Conservation (phyloP, 257 asterid species). For the Solanum bulbocastanum region DNA sequence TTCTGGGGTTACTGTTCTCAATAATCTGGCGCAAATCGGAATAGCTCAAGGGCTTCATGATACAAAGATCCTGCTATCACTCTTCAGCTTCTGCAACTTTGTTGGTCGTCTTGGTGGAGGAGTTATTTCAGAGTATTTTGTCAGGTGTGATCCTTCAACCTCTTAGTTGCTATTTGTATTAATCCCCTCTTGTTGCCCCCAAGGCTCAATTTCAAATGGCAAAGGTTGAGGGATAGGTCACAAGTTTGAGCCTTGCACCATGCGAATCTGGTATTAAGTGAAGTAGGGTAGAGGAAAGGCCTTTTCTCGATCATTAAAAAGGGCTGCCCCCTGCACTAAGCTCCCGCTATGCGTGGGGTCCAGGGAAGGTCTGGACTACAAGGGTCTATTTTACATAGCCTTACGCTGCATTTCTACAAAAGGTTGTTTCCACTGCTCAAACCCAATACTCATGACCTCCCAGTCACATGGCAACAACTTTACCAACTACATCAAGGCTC, state of each 20-base stretch:
- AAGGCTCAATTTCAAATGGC: not conserved
- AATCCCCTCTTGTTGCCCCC: not conserved
- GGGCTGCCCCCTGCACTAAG: not conserved
- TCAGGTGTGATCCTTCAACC: conserved; percentile 31
- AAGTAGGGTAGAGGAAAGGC: not conserved
- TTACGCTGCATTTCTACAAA: not conserved
- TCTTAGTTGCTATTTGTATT: not conserved
- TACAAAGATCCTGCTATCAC: conserved; percentile 44
- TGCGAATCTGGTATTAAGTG: not conserved
- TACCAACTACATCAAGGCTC: not conserved
- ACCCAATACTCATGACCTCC: not conserved
- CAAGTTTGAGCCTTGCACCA: not conserved
- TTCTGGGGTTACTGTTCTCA: conserved; percentile 66
- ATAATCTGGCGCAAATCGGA: conserved; percentile 71
- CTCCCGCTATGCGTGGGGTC: not conserved
- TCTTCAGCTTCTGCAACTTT: conserved; percentile 68
- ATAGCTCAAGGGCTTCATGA: conserved; percentile 42
- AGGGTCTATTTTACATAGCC: not conserved
- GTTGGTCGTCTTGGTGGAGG: conserved; percentile 80
- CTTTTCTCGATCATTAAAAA: not conserved
- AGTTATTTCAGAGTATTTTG: conserved; percentile 44
- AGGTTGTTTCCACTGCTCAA: not conserved
- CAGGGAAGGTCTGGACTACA: not conserved
- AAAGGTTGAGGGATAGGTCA: not conserved
- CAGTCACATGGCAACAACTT: not conserved